Evolutionary conservation across 768 basidiomycete species (phyloP).

Genomic region (Calocybe indica): DNA sequence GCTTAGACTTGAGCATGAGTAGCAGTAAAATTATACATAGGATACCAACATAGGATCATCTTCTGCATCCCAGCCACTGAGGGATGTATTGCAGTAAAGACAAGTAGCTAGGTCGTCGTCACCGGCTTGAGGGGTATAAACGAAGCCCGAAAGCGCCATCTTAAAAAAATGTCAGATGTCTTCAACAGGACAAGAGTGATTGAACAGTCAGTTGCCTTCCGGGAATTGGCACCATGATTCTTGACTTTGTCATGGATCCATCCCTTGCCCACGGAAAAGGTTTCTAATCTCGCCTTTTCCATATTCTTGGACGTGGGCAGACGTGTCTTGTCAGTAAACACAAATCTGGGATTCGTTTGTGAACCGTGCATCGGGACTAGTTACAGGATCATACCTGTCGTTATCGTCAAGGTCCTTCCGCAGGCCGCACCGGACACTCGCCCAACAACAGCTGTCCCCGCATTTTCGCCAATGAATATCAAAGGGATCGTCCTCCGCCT

Average conservation of each 20-base stretch:
- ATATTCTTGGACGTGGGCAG: slow-evolving; percentile 62
- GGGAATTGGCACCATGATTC: slow-evolving; percentile 65
- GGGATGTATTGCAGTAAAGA: slow-evolving; percentile 73
- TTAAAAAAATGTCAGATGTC: slow-evolving; percentile 19
- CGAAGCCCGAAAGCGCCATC: slow-evolving; percentile 91
- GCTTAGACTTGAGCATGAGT: slow-evolving; percentile 5
- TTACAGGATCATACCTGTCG: slow-evolving; percentile 37
- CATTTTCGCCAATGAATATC: slow-evolving; percentile 76
- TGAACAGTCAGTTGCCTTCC: slow-evolving; percentile 40
- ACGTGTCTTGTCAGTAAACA: slow-evolving; percentile 52
- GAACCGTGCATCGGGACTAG: not conserved
- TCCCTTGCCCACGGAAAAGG: slow-evolving; percentile 46
- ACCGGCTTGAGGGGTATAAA: slow-evolving; percentile 60
- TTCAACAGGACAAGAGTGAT: not conserved
- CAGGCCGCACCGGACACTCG: slow-evolving; percentile 68
- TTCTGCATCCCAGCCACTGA: slow-evolving; percentile 81
- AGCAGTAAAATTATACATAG: slow-evolving; percentile 1
- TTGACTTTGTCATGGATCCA: slow-evolving; percentile 67
- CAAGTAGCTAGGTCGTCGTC: slow-evolving; percentile 83
- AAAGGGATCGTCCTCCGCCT: slow-evolving; percentile 78
- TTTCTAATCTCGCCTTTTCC: slow-evolving; percentile 67
- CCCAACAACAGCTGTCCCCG: slow-evolving; percentile 68
- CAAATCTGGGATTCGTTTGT: slow-evolving; percentile 37
- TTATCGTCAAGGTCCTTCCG: slow-evolving; percentile 48
- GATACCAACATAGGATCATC: slow-evolving; percentile 80